Base-by-base conservation (phyloP, 768 basidiomycete species). In the Pleurotus pulmonarius region DNA sequence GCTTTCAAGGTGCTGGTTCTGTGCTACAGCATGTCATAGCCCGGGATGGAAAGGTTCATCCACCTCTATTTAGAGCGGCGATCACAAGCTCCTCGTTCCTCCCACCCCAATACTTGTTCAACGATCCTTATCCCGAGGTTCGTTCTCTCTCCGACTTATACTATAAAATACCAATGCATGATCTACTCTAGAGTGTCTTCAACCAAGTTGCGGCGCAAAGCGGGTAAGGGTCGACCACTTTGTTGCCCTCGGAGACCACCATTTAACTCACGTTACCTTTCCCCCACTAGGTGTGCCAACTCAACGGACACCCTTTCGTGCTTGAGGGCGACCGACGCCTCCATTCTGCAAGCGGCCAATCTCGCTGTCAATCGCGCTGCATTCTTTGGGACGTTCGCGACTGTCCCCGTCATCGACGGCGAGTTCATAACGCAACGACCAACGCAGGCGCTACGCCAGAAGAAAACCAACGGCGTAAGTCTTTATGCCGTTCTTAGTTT, bases 341-440 rank as follows among this genome's bases (percentile, higher is more conserved):
- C 49, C 20, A 59, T 58, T 26, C 58, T 75, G 8, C 56, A 68
- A 34, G 58, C 60, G 3, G 54, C 63, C 41, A 75, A 73, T 60
- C 58, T 41, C 15, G 44, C 63, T 2, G 63, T 73, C 38, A 67
- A 61, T 29, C 13, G 25, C 3, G 44, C 18, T 3, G 70, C 64
- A 13, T 69, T 71, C 56, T 70, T 62, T 45, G 69, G 70, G 1
- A 71, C 70, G 1, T 70, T 64, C 24, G 16, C 59, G n/a, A 66
- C 70, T 37, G 66, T 67, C 8, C 74, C 74, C 2, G 73, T 75
- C 20, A 67, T 75, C 2, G 73, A 75, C 41, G 73, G 70, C 5
- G 52, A 63, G 0, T 66, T 74, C 57, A 73, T 75, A 16, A 56
- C 61, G 5, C 70, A 72, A 55, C 63, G 65, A 6, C 70, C 73